These are phyloP conservation scores for Yamadazyma sp. DNA, from an alignment of 1,139 yeast species.

Conservation along the genomic window DNA sequence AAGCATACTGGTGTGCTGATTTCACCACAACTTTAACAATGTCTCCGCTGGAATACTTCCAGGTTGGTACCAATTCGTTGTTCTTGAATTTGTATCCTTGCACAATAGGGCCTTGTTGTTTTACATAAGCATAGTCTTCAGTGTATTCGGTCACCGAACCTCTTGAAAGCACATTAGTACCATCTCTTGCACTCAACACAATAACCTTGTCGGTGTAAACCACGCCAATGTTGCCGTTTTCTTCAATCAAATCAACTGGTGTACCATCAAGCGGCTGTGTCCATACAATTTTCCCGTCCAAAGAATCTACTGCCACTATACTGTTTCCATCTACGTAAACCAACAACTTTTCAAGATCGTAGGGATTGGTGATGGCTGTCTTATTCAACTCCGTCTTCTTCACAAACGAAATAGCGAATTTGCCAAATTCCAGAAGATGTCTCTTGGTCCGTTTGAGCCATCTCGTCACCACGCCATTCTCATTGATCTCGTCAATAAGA, in stretches of 20 bases:
- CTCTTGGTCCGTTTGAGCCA: slow-evolving; percentile 33
- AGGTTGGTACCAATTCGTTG: slow-evolving; percentile 19
- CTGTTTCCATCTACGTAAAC: slow-evolving; percentile 22
- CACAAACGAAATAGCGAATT: slow-evolving; percentile 18
- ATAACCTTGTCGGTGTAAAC: slow-evolving; percentile 20
- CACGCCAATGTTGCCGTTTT: slow-evolving; percentile 21
- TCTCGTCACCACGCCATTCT: slow-evolving; percentile 24
- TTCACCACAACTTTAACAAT: slow-evolving; percentile 22
- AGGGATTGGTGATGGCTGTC: slow-evolving; percentile 20
- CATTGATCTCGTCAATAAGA: slow-evolving; percentile 29
- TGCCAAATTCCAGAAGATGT: slow-evolving; percentile 39
- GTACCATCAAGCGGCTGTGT: slow-evolving; percentile 13
- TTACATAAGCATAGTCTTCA: slow-evolving; percentile 12
- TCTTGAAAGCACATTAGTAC: slow-evolving; percentile 14
- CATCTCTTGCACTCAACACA: slow-evolving; percentile 26
- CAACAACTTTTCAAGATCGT: slow-evolving; percentile 36
- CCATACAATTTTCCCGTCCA: slow-evolving; percentile 32
- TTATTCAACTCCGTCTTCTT: slow-evolving; percentile 6
- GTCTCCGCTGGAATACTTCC: slow-evolving; percentile 25
- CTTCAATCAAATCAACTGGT: slow-evolving; percentile 18
- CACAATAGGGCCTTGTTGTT: slow-evolving; percentile 13
- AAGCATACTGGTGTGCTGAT: slow-evolving; percentile 51
- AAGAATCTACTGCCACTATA: slow-evolving; percentile 34
- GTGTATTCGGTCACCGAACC: slow-evolving; percentile 5
- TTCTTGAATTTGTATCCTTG: slow-evolving; percentile 24